Evolutionary conservation across 352 stramenopile species (phyloP).

Genomic region (Globisporangium recalcitrans): DNA sequence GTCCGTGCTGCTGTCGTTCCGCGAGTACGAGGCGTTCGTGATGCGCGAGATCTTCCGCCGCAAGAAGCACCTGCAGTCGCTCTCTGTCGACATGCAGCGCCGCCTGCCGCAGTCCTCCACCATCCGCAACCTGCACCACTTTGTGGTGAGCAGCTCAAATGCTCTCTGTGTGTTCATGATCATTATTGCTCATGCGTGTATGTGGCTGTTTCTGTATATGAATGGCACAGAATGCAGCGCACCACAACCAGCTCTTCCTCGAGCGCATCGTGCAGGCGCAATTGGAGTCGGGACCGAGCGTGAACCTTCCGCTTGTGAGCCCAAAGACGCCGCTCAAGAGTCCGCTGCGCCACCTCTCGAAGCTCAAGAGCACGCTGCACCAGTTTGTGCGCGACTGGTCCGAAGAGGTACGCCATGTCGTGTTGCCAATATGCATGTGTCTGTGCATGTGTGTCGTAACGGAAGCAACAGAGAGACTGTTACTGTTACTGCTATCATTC

Average conservation of each 20-base stretch:
- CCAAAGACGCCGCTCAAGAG: constrained; percentile 58
- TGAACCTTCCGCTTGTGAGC: constrained; percentile 53
- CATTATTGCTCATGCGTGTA: background rate
- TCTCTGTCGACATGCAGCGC: constrained; percentile 69
- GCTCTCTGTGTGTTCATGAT: background rate
- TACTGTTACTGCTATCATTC: background rate
- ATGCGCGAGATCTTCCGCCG: constrained; percentile 81
- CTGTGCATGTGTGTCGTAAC: background rate
- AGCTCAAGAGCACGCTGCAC: constrained; percentile 89
- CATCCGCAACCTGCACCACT: constrained; percentile 71
- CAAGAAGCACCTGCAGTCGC: constrained; percentile 75
- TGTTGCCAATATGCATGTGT: too few species aligned
- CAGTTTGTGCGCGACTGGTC: constrained; percentile 92
- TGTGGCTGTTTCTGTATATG: constrained; percentile 5
- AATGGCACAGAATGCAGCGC: constrained; percentile 49
- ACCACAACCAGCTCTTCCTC: constrained; percentile 77
- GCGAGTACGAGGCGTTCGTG: constrained; percentile 79
- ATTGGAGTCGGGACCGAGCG: constrained; percentile 42
- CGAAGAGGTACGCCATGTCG: constrained; percentile 46
- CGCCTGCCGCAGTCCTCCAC: constrained; percentile 66
- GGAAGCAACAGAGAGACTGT: background rate
- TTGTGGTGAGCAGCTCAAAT: constrained; percentile 32
- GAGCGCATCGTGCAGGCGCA: constrained; percentile 75
- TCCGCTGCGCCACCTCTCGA: constrained; percentile 68
- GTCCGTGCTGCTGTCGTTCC: constrained; percentile 81